Evolutionary conservation across 2,329 filamentous ascomycete genomes (phyloP).

Genomic region (Colletotrichum spaethianum): DNA sequence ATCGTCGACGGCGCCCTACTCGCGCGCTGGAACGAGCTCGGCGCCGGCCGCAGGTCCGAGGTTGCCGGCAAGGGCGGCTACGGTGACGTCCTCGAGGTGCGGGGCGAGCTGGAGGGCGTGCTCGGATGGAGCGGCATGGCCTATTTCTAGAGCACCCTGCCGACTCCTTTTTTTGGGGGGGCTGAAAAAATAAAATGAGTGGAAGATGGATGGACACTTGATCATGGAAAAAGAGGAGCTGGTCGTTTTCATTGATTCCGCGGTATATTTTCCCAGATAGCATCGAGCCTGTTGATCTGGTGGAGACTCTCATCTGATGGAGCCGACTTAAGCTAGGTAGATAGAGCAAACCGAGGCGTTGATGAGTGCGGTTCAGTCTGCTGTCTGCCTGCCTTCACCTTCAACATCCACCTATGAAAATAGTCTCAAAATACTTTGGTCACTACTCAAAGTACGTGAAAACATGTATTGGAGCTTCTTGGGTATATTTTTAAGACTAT

Average conservation of each 20-base stretch:
- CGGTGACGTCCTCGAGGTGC: slow-evolving; percentile 74
- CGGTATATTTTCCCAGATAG: not conserved
- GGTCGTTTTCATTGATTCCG: not conserved
- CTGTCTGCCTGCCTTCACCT: not conserved
- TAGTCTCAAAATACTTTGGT: too few relatives aligned
- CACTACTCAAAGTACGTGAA: not conserved
- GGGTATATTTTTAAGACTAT: not conserved
- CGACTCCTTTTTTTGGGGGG: not conserved
- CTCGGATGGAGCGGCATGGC: slow-evolving; percentile 75
- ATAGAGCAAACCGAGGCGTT: slow-evolving; percentile 2
- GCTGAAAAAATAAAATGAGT: not conserved
- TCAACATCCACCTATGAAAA: too few relatives aligned
- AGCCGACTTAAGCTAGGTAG: not conserved
- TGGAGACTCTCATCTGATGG: too few relatives aligned
- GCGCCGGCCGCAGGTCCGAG: slow-evolving; percentile 79
- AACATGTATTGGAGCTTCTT: not conserved
- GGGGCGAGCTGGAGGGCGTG: slow-evolving; percentile 77
- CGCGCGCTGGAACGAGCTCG: slow-evolving; percentile 81
- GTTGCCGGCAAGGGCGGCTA: slow-evolving; percentile 82
- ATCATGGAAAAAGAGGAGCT: slow-evolving; percentile 2
- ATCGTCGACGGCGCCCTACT: slow-evolving; percentile 86
- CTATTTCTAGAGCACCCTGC: slow-evolving; percentile 59
- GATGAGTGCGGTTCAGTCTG: not conserved
- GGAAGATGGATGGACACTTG: not conserved
- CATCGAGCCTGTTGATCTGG: not conserved